A percentile compares a stretch with the other conserved stretches of the same genome.
phyloP scores from a whole-genome alignment of 495 filamentous ascomycete genomes.

The Pseudevernia furfuracea region DNA sequence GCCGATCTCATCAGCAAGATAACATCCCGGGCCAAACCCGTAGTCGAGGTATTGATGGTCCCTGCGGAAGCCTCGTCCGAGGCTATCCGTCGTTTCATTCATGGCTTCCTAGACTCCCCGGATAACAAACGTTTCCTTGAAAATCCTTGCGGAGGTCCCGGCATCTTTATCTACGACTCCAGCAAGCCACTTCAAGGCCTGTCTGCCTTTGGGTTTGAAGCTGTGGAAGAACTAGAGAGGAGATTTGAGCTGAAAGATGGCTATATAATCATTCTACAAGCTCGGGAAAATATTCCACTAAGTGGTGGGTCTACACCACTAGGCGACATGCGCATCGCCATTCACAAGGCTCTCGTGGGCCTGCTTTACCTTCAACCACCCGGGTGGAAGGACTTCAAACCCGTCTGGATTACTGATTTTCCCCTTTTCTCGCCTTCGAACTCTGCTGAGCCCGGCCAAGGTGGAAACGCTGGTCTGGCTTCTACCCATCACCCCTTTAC shows the following conservation, averaged over 20 bases:
- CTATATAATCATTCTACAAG: constrained; percentile 73
- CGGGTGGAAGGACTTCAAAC: constrained; percentile 44
- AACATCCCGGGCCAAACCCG: constrained; percentile 50
- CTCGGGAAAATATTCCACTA: constrained; percentile 55
- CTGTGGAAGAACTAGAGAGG: constrained; percentile 50
- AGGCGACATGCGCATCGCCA: constrained; percentile 62
- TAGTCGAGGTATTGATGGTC: constrained; percentile 62
- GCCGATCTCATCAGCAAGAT: constrained; percentile 66
- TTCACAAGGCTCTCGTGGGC: constrained; percentile 60
- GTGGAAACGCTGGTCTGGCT: constrained; percentile 67
- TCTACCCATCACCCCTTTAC: constrained; percentile 97
- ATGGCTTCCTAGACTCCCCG: constrained; percentile 58
- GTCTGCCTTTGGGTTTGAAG: constrained; percentile 67
- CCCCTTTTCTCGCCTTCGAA: constrained; percentile 76
- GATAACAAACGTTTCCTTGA: constrained; percentile 51
- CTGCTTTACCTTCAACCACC: constrained; percentile 48
- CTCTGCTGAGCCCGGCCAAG: constrained; percentile 64
- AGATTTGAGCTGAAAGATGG: constrained; percentile 53
- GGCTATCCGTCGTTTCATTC: constrained; percentile 51
- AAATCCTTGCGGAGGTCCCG: constrained; percentile 64
- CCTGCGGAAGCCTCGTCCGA: constrained; percentile 27
- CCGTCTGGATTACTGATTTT: constrained; percentile 82
- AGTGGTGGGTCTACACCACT: constrained; percentile 68
- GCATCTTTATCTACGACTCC: constrained; percentile 64
- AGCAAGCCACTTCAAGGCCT: constrained; percentile 65